Base-by-base conservation (phyloP, 225 moss, liverwort and hornwort genomes). In the Polytrichum formosum region DNA sequence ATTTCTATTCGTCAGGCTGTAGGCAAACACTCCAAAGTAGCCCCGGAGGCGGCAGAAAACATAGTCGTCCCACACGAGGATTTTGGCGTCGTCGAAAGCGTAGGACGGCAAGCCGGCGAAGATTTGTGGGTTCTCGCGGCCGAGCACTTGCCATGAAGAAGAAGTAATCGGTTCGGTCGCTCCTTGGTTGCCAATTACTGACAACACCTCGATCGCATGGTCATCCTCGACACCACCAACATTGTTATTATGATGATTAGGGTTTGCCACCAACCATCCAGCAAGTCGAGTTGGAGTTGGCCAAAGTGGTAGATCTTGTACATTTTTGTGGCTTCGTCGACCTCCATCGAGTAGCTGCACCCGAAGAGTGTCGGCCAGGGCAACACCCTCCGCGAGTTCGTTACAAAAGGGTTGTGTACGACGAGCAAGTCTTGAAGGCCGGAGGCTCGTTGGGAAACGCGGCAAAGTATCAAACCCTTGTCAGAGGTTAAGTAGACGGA, bases 11-110 rank as follows among this genome's bases (percentile, higher is more conserved):
- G 66, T 56, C 74, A 81, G 64, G 66, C 76, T 74, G 28, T 65
- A 78, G 22, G 71, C 74, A 54, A 75, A 72, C 64, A 82, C 75
- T n/a, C 78, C 74, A n/a, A 82, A 82, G 61, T 71, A 82, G 27
- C 77, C 77, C 23, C 75, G 71, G 13, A 82, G 82, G 5, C 75
- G 74, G 30, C 82, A 78, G 33, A 72, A 53, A 56, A 82, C 53
- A 16, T 68, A 74, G 20, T 77, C 71, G 17, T 72, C 71, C 63
- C 73, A 77, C 46, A 70, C 68, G 5, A 77, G 35, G n/a, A 82
- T 64, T 56, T 74, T 74, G 9, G 71, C 66, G 8, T 77, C 68
- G 18, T 77, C 74, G 23, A 78, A 78, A 27, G 77, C 77, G 26
- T 77, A 72, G 2, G 77, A 72, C 18, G 72, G 77, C 53, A 82